These are phyloP conservation scores for Alternaria panax DNA, from an alignment of 2,329 filamentous ascomycete genomes.

Conservation along the genomic window DNA sequence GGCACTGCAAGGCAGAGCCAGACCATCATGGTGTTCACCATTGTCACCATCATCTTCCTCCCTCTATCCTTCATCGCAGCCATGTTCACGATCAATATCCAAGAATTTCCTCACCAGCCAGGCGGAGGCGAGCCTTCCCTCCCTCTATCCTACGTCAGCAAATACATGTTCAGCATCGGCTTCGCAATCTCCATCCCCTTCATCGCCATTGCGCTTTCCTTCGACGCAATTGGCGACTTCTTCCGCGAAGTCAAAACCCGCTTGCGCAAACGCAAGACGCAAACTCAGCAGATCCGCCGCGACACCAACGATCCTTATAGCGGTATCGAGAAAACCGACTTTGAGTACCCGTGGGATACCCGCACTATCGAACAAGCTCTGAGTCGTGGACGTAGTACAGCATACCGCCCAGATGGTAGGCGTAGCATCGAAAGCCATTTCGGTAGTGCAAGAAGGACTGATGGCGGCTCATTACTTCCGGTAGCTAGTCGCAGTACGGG, in stretches of 20 bases:
- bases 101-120: conserved; percentile 54
- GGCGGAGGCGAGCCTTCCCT: conserved; percentile 47
- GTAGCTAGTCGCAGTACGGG: conserved; percentile 46
- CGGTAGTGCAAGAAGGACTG: conserved; percentile 19
- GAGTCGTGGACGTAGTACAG: conserved; percentile 33
- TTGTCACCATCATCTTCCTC: conserved; percentile 66
- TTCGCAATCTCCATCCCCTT: conserved; percentile 62
- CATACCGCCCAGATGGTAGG: conserved; percentile 28
- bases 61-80: conserved; percentile 64
- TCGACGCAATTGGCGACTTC: conserved; percentile 52
- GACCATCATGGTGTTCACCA: conserved; percentile 66
- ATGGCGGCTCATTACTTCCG: conserved; percentile 29
- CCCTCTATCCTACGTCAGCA: conserved; percentile 59
- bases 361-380: conserved; percentile 38
- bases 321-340: conserved; percentile 16
- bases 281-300: neutral
- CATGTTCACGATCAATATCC: conserved; percentile 63
- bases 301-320: neutral
- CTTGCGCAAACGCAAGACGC: conserved; percentile 16
- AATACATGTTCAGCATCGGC: conserved; percentile 65
- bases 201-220: conserved; percentile 55
- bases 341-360: conserved; percentile 33
- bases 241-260: conserved; percentile 37
- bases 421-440: conserved; percentile 42
- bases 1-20: conserved; percentile 65